Evolutionary conservation across 805 yeast genomes (phyloP).

Genomic region (Cyberlindnera lachancei): DNA sequence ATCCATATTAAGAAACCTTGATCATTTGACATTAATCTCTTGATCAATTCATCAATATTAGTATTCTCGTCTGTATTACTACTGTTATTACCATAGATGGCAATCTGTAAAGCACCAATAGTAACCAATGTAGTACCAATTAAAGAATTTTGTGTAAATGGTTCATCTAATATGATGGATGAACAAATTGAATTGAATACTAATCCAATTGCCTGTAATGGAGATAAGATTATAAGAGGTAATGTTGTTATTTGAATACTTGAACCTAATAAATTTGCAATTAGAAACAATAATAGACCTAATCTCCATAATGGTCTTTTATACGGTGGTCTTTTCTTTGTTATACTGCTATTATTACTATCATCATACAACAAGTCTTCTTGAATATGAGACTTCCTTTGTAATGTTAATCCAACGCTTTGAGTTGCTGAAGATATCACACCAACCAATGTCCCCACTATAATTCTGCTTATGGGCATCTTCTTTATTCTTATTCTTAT

Average conservation of each 20-base stretch:
- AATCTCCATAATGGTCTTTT: constrained; percentile 60
- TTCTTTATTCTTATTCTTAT: no score
- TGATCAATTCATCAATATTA: constrained; percentile 38
- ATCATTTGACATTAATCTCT: constrained; percentile 32
- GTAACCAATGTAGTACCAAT: constrained; percentile 64
- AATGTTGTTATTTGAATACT: constrained; percentile 76
- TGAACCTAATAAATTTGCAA: constrained; percentile 74
- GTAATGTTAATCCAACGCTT: constrained; percentile 74
- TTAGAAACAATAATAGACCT: constrained; percentile 64
- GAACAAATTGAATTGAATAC: constrained; percentile 80
- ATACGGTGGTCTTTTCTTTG: constrained; percentile 24
- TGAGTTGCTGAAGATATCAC: constrained; percentile 71
- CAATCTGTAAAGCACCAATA: constrained; percentile 70
- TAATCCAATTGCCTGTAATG: constrained; percentile 81
- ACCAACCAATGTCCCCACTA: constrained; percentile 62
- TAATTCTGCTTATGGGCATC: constrained; percentile 22
- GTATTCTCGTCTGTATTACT: constrained; percentile 46
- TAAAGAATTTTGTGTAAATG: constrained; percentile 48
- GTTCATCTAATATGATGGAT: constrained; percentile 56
- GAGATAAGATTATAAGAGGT: constrained; percentile 73
- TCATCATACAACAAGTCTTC: constrained; percentile 30
- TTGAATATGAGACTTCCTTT: constrained; percentile 65
- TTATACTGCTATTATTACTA: constrained; percentile 15
- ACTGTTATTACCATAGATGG: constrained; percentile 60
- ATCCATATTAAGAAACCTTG: constrained; percentile 60